phyloP scores from a whole-genome alignment of 306 rosid genomes.

The Acacia crassicarpa region DNA sequence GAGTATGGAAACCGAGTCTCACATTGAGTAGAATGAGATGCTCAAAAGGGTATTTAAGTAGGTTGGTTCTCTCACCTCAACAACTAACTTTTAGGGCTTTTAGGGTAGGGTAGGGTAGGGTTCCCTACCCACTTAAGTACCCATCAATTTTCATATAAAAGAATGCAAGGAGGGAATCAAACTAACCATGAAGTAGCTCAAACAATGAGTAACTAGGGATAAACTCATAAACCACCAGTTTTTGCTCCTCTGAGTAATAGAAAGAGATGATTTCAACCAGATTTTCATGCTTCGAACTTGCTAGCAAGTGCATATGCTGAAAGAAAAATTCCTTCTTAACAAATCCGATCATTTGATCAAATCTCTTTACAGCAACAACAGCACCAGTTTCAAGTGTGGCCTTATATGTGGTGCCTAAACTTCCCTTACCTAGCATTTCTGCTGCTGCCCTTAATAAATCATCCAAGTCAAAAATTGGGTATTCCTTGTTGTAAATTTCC shows the following conservation, averaged over 20 bases:
- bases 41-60: too few relatives aligned
- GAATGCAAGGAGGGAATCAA: conserved; percentile 11
- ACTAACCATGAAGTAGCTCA: conserved; percentile 73
- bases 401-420: conserved; percentile 65
- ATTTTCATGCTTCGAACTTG: conserved; percentile 63
- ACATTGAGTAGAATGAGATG: too few relatives aligned
- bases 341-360: conserved; percentile 52
- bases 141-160: not conserved
- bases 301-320: conserved; percentile 68
- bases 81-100: too few relatives aligned
- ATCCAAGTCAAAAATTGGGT: conserved; percentile 71
- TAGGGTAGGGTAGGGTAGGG: not conserved
- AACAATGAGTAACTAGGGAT: conserved; percentile 47
- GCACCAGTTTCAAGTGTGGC: conserved; percentile 69
- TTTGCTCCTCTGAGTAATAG: conserved; percentile 63
- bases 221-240: conserved; percentile 57
- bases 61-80: not conserved
- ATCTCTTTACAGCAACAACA: conserved; percentile 60
- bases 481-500: conserved; percentile 54
- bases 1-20: not conserved
- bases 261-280: conserved; percentile 55
- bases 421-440: conserved; percentile 60
- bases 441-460: conserved; percentile 82
- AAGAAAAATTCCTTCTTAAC: conserved; percentile 67
- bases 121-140: not conserved